A percentile compares a stretch with the other conserved stretches of the same genome.
These are phyloP conservation scores for Penstemon newberryi DNA, from an alignment of 257 asterid species.

Conservation along the genomic window DNA sequence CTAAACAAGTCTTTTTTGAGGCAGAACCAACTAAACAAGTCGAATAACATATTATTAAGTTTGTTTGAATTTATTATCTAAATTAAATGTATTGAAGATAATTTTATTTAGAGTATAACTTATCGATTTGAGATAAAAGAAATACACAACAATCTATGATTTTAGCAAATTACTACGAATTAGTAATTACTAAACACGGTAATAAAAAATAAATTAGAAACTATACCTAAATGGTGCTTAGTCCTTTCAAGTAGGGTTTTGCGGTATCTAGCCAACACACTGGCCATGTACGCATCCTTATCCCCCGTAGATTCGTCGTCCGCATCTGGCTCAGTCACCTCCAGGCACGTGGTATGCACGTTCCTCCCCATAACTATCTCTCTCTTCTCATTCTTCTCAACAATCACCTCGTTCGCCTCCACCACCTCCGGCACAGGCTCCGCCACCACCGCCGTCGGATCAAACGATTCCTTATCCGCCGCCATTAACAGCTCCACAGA, in stretches of 20 bases:
- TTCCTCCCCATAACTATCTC: slow-evolving; percentile 79
- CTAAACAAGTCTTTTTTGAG: too few relatives aligned
- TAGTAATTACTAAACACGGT: slow-evolving; percentile 18
- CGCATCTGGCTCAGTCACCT: slow-evolving; percentile 92
- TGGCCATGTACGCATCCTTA: slow-evolving; percentile 93
- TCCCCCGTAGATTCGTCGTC: slow-evolving; percentile 96
- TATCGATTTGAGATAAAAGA: too few relatives aligned
- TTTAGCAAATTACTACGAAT: neutral
- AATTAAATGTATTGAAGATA: too few relatives aligned
- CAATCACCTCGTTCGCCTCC: slow-evolving; percentile 30
- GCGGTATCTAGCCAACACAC: slow-evolving; percentile 85
- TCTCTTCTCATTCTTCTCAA: slow-evolving; percentile 34
- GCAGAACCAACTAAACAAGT: too few relatives aligned
- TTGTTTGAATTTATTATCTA: too few relatives aligned
- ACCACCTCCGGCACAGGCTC: slow-evolving; percentile 60
- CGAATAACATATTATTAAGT: too few relatives aligned
- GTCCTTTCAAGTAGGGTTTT: slow-evolving; percentile 80
- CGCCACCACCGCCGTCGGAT: slow-evolving; percentile 49
- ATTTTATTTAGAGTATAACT: too few relatives aligned
- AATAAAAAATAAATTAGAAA: slow-evolving; percentile 4
- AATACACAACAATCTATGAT: neutral
- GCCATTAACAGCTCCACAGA: slow-evolving; percentile 25
- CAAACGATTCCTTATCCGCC: slow-evolving; percentile 39
- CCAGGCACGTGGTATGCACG: slow-evolving; percentile 75
- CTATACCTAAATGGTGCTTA: slow-evolving; percentile 80